Conservation (phyloP, 441 rosid species). For the Kokia cookei region DNA sequence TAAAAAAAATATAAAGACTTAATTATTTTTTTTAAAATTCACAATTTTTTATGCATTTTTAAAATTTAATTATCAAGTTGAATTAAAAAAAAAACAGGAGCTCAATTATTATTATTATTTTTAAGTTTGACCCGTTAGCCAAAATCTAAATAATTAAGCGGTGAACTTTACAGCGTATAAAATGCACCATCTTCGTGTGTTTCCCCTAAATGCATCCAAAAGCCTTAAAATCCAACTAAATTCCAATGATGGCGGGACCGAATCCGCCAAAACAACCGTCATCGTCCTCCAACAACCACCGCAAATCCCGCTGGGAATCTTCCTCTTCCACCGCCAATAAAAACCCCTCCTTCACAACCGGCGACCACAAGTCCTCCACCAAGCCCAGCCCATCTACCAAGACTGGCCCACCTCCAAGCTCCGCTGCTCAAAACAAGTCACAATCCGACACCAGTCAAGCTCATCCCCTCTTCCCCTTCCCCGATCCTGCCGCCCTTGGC, state of each 20-base stretch:
- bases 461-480: constrained; percentile 32
- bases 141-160: not conserved
- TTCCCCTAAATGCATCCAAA: not conserved
- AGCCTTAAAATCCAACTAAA: not conserved
- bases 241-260: constrained; percentile 52
- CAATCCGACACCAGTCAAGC: constrained; percentile 21
- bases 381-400: constrained; percentile 35
- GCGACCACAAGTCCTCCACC: constrained; percentile 28
- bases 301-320: constrained; percentile 54
- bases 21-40: too few species aligned
- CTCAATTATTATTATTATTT: too few species aligned
- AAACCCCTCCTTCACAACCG: constrained; percentile 20
- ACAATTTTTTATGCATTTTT: too few species aligned
- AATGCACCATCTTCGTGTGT: not conserved
- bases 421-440: constrained; percentile 27
- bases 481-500: constrained; percentile 44
- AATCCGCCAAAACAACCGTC: constrained; percentile 32
- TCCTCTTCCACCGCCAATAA: constrained; percentile 23
- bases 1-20: too few species aligned
- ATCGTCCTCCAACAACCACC: constrained; percentile 30
- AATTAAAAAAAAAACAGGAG: too few species aligned
- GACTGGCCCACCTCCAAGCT: constrained; percentile 23
- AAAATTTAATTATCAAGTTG: too few species aligned
- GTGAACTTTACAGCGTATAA: not conserved
- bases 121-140: too few species aligned